These are phyloP conservation scores for Aspergillus quadrilineatus DNA, from an alignment of 2,329 filamentous ascomycete species.

Conservation along the genomic window DNA sequence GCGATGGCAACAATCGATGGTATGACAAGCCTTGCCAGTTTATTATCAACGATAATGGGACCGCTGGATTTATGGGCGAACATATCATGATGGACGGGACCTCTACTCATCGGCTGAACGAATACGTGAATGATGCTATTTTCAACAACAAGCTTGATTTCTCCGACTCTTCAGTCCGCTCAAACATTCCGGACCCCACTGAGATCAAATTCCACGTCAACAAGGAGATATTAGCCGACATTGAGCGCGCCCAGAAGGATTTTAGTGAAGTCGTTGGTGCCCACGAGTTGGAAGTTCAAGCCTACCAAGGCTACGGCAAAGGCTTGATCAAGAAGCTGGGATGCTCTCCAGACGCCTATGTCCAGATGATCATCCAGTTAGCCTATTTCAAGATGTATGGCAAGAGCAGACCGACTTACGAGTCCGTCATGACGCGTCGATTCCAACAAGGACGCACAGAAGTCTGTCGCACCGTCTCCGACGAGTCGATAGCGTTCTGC, in stretches of 20 bases:
- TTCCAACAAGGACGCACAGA: conserved; percentile 97
- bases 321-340: conserved; percentile 99
- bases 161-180: conserved; percentile 66
- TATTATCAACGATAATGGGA: conserved; percentile 97
- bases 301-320: conserved; percentile 97
- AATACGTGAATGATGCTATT: conserved; percentile 88
- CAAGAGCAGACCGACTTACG: conserved; percentile 95
- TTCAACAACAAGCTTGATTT: conserved; percentile 85
- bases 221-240: conserved; percentile 70
- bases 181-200: conserved; percentile 77
- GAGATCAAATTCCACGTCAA: conserved; percentile 76
- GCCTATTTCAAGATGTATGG: conserved; percentile 99
- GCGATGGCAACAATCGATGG: conserved; percentile 93
- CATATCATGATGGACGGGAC: conserved; percentile 99
- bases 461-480: conserved; percentile 87
- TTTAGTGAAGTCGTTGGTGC: conserved; percentile 72
- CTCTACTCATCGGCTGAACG: conserved; percentile 91
- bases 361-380: conserved; percentile 97
- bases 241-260: conserved; percentile 74
- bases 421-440: conserved; percentile 88
- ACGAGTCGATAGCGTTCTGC: conserved; percentile 90
- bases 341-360: conserved; percentile 94
- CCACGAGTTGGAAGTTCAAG: conserved; percentile 91
- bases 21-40: conserved; percentile 98
- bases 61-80: conserved; percentile 95